A percentile compares a stretch with the other conserved stretches of the same genome.
Conservation (phyloP, 1,284 basidiomycete genomes). For the Xerocomus tenax region DNA sequence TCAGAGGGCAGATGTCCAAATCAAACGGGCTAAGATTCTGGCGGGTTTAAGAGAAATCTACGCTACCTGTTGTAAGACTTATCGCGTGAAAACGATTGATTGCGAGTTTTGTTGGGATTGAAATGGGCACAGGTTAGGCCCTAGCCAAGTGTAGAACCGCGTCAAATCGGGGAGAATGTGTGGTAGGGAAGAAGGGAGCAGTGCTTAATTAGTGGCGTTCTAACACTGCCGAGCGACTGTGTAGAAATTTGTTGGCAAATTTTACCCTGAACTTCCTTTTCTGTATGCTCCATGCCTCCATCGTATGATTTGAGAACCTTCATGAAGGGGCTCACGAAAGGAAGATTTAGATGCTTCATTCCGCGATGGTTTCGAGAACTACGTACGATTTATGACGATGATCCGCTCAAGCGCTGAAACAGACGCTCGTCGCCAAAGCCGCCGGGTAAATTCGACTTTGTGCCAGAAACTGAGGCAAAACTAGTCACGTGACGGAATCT, state of each 20-base stretch:
- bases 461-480: not conserved
- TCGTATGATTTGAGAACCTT: no score
- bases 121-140: not conserved
- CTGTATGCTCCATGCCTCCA: not conserved
- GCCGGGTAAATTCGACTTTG: not conserved
- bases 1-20: not conserved
- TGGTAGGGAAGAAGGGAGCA: not conserved
- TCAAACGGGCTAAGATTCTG: constrained; percentile 1
- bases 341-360: not conserved
- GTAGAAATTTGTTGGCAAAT: constrained; percentile 12
- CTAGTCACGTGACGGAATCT: not conserved
- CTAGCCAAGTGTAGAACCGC: not conserved
- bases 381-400: not conserved
- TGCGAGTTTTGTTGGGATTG: not conserved
- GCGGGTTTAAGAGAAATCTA: not conserved
- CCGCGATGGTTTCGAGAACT: not conserved
- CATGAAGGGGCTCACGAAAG: not conserved
- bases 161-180: not conserved
- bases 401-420: constrained; percentile 13
- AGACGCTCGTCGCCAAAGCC: constrained; percentile 2
- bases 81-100: not conserved
- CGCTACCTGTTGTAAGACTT: not conserved
- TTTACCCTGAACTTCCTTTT: constrained; percentile 23
- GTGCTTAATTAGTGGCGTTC: not conserved
- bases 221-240: not conserved